Percentiles rank a stretch among this genome's conserved stretches.
Conservation (phyloP, 805 yeast species). For the Kodamaea neixiangensis region DNA sequence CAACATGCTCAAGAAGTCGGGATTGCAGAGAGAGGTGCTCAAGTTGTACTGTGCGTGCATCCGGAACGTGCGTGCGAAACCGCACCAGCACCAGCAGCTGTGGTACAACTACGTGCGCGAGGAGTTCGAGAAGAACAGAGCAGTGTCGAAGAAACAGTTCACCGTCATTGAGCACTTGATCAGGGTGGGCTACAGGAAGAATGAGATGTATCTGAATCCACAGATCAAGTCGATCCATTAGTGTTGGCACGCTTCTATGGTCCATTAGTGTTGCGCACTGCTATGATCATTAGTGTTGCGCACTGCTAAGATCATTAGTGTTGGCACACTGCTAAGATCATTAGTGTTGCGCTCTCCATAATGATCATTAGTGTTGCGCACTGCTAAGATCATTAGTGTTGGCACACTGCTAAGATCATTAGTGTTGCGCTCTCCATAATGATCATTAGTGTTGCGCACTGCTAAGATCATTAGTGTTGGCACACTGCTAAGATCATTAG, state of each 20-base stretch:
- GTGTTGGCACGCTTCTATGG: neutral
- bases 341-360: no score
- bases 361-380: no score
- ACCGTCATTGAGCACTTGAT: conserved; percentile 82
- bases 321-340: no score
- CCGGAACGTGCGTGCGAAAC: conserved; percentile 48
- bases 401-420: no score
- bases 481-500: no score
- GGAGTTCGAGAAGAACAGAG: conserved; percentile 64
- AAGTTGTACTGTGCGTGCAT: conserved; percentile 51
- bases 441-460: no score
- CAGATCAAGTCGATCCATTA: conserved; percentile 64
- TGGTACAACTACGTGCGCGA: conserved; percentile 48
- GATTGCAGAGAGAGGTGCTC: conserved; percentile 49
- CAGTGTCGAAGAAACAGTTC: conserved; percentile 74
- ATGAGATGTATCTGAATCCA: conserved; percentile 71
- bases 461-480: no score
- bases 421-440: no score
- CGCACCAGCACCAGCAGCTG: conserved; percentile 44
- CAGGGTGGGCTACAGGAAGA: conserved; percentile 70
- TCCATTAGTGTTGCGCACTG: no score
- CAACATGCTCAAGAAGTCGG: conserved; percentile 42
- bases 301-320: no score
- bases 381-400: no score
- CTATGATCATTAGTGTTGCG: no score